These are phyloP conservation scores for Globisporangium irregulare DNA, from an alignment of 352 stramenopile species.

Conservation along the genomic window DNA sequence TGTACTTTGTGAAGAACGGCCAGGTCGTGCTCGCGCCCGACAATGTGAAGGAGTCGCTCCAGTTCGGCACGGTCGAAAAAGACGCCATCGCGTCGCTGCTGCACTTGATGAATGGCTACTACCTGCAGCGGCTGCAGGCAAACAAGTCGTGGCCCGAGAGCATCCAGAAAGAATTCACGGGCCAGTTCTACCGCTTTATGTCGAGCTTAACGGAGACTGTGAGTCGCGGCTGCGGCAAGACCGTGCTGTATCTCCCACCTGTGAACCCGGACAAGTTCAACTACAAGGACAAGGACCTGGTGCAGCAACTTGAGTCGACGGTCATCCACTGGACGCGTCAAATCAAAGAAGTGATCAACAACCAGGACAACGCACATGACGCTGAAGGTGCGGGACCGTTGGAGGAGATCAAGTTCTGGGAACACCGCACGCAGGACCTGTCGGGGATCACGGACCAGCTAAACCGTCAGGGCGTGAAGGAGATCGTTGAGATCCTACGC, in stretches of 20 bases:
- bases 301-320: conserved; percentile 95
- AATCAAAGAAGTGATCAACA: conserved; percentile 97
- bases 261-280: conserved; percentile 83
- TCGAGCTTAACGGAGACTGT: conserved; percentile 92
- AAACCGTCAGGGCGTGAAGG: conserved; percentile 86
- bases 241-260: conserved; percentile 90
- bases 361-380: conserved; percentile 91
- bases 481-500: conserved; percentile 85
- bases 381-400: conserved; percentile 89
- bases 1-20: conserved; percentile 90
- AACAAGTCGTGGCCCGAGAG: conserved; percentile 91
- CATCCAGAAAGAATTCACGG: conserved; percentile 92
- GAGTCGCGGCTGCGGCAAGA: conserved; percentile 90
- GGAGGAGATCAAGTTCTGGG: conserved; percentile 96
- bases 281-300: conserved; percentile 92
- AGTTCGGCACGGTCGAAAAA: conserved; percentile 77
- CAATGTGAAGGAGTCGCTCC: conserved; percentile 57
- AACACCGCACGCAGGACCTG: conserved; percentile 89
- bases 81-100: conserved; percentile 79
- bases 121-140: conserved; percentile 72
- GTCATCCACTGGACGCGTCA: conserved; percentile 97
- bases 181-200: conserved; percentile 95
- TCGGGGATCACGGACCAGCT: conserved; percentile 93
- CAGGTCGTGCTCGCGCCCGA: conserved; percentile 56
- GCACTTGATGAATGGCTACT: conserved; percentile 84